Evolutionary conservation across 495 filamentous ascomycete species (phyloP).

Genomic region (Xylaria longipes): DNA sequence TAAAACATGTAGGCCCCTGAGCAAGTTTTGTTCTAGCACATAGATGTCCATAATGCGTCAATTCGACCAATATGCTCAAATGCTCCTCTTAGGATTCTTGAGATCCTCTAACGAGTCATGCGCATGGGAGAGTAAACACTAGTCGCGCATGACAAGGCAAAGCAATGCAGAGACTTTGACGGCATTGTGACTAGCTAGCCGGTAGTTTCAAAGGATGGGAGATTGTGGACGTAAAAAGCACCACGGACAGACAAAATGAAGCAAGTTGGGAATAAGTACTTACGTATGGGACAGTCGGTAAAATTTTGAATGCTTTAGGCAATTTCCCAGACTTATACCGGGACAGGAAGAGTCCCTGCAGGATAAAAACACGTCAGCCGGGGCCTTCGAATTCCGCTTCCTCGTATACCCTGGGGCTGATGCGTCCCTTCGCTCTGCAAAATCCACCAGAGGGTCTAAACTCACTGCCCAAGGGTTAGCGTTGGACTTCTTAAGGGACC

Average conservation of each 20-base stretch:
- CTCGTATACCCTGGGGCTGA: not conserved
- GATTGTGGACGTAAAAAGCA: not conserved
- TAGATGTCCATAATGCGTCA: too few relatives aligned
- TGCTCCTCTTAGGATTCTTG: too few relatives aligned
- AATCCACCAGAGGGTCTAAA: not conserved
- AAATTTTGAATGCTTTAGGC: slow-evolving; percentile 96
- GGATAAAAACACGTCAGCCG: slow-evolving; percentile 6
- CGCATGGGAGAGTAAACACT: not conserved
- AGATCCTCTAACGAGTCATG: not conserved
- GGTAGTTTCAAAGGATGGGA: too few relatives aligned
- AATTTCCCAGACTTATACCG: slow-evolving; percentile 94
- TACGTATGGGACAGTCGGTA: slow-evolving; percentile 81
- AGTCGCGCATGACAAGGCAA: too few relatives aligned
- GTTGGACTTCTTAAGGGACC: not conserved
- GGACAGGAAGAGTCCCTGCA: slow-evolving; percentile 47
- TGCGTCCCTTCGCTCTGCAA: not conserved
- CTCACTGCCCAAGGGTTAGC: slow-evolving; percentile 19
- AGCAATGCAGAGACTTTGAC: too few relatives aligned
- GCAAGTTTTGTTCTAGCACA: too few relatives aligned
- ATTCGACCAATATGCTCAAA: too few relatives aligned
- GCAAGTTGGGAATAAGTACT: not conserved
- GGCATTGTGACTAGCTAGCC: too few relatives aligned
- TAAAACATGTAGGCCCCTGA: not conserved
- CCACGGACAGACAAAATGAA: not conserved
- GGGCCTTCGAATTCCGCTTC: not conserved